These are phyloP conservation scores for Salvia sclarea DNA, from an alignment of 305 asterid species.

Conservation along the genomic window DNA sequence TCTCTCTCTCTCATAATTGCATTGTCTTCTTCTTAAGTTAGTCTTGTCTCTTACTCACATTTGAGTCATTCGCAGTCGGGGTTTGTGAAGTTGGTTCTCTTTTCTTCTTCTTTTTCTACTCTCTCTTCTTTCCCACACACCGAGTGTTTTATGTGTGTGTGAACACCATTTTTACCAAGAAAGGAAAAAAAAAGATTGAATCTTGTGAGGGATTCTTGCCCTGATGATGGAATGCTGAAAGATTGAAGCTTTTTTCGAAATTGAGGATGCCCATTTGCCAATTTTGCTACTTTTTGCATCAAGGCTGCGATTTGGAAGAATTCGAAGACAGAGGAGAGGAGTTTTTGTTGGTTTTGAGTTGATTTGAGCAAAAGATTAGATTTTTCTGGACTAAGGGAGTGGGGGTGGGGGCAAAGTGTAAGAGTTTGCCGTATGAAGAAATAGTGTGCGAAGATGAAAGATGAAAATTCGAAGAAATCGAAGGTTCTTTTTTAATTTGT, in stretches of 20 bases:
- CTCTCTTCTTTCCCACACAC: constrained; percentile 8
- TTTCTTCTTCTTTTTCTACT: constrained; percentile 30
- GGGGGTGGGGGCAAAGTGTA: constrained; percentile 37
- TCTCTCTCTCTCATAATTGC: constrained; percentile 50
- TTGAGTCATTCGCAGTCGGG: constrained; percentile 44
- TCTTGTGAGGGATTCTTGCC: constrained; percentile 31
- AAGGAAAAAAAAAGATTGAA: constrained; percentile 12
- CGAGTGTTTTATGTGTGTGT: background rate
- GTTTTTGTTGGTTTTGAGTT: constrained; percentile 22
- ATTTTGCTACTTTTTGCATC: constrained; percentile 23
- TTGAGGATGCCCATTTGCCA: constrained; percentile 34
- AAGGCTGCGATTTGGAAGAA: constrained; percentile 30
- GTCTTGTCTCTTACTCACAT: constrained; percentile 70
- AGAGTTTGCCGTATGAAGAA: constrained; percentile 64
- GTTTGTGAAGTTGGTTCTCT: constrained; percentile 34
- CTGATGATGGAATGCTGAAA: constrained; percentile 22
- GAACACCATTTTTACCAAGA: background rate
- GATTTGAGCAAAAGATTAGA: constrained; percentile 37
- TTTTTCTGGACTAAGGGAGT: constrained; percentile 29
- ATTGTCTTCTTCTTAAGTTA: constrained; percentile 63
- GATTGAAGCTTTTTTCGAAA: constrained; percentile 25
- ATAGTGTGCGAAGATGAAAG: constrained; percentile 70
- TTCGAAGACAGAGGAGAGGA: constrained; percentile 23
- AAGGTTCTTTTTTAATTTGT: constrained; percentile 52
- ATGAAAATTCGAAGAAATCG: constrained; percentile 77